Percentiles rank a stretch among this genome's conserved stretches.
Evolutionary conservation across 495 filamentous ascomycete species (phyloP).

Genomic region (Daldinia concentrica): DNA sequence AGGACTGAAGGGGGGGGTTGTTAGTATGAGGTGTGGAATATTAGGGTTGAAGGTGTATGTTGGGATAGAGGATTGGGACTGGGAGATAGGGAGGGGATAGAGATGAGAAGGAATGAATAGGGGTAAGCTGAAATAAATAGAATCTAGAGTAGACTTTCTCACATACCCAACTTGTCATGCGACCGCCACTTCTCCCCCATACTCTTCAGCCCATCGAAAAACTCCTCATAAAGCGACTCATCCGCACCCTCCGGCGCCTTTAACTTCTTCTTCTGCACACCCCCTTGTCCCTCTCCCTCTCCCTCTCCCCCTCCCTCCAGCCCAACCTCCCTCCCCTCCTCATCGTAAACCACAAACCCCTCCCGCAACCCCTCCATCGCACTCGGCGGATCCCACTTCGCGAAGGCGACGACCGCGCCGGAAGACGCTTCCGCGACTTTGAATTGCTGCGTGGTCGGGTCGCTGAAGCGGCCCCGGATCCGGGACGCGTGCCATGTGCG

Average conservation of each 20-base stretch:
- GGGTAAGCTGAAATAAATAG: too few species aligned
- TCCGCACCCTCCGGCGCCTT: slow-evolving; percentile 35
- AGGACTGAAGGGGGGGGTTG: slow-evolving; percentile 39
- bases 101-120: too few species aligned
- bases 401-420: slow-evolving; percentile 36
- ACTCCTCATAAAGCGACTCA: slow-evolving; percentile 19
- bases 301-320: too few species aligned
- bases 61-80: neutral
- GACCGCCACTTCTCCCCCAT: slow-evolving; percentile 39
- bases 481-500: slow-evolving; percentile 31
- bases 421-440: slow-evolving; percentile 39
- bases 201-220: slow-evolving; percentile 23
- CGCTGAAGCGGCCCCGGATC: slow-evolving; percentile 34
- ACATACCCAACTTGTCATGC: slow-evolving; percentile 41
- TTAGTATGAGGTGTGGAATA: neutral
- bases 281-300: too few species aligned
- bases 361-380: slow-evolving; percentile 21
- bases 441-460: slow-evolving; percentile 35
- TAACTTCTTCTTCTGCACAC: neutral
- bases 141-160: neutral
- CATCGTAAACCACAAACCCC: slow-evolving; percentile 36
- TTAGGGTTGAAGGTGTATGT: neutral
- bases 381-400: slow-evolving; percentile 40
- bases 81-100: neutral
- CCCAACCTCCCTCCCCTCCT: slow-evolving; percentile 9